These are phyloP conservation scores for Cytospora schulzeri DNA, from an alignment of 2,329 filamentous ascomycete genomes.

Conservation along the genomic window DNA sequence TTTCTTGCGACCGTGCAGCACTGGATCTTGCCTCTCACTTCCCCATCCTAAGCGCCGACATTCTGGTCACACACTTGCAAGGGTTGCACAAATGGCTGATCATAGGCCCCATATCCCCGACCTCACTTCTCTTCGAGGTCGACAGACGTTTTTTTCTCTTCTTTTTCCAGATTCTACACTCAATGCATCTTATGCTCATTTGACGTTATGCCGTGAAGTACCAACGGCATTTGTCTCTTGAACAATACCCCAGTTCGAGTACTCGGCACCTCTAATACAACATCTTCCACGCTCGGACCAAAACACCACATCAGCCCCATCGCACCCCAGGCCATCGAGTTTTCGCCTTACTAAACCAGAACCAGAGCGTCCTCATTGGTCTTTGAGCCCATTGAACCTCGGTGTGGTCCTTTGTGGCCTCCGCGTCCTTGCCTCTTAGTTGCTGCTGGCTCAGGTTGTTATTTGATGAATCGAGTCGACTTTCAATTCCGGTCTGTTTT, in stretches of 20 bases:
- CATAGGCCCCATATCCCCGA: constrained; percentile 19
- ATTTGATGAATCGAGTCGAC: constrained; percentile 43
- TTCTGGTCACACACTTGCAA: constrained; percentile 27
- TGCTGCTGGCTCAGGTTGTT: constrained; percentile 65
- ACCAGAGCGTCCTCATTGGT: constrained; percentile 19
- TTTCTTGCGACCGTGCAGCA: constrained; percentile 17
- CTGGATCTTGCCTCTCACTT: constrained; percentile 24
- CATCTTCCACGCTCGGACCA: constrained; percentile 31
- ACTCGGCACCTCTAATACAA: constrained; percentile 11
- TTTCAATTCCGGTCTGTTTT: constrained; percentile 34
- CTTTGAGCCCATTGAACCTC: constrained; percentile 26
- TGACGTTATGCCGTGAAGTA: constrained; percentile 10
- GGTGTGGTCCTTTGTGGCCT: constrained; percentile 25
- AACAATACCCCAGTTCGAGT: too few relatives aligned
- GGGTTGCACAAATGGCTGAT: constrained; percentile 23
- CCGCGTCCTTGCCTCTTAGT: constrained; percentile 44
- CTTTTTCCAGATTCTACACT: background rate
- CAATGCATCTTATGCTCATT: constrained; percentile 5
- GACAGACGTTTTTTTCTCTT: constrained; percentile 2
- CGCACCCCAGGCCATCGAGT: constrained; percentile 32
- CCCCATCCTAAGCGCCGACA: constrained; percentile 27
- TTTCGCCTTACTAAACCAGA: constrained; percentile 32
- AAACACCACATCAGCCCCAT: constrained; percentile 42
- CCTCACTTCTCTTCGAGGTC: constrained; percentile 20
- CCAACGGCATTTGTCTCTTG: constrained; percentile 2